Base-by-base conservation (phyloP, 192 early-diverging fungal species). In the Coemansia sp. region DNA sequence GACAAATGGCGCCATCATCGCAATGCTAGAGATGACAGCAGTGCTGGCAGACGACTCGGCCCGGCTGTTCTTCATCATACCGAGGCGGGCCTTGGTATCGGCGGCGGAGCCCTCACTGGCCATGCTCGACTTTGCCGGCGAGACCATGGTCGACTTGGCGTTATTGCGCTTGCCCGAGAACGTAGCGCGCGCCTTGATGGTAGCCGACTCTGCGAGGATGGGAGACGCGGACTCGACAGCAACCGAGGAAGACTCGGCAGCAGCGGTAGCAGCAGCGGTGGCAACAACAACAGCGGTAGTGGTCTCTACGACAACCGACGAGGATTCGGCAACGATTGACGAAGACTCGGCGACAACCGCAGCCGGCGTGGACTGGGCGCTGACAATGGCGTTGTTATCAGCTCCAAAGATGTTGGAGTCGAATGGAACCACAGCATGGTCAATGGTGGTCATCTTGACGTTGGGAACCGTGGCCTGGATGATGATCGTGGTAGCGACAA, bases 371-470 rank as follows among this genome's bases (percentile, higher is more conserved):
- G 34, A 17, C 11, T 69, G 20, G 27, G 31, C 60, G 6, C 39
- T 58, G 12, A 11, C 60, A 5, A 51, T 64, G 19, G 62, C 61
- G 34, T 60, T 62, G 2, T 60, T 62, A 1, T 76, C 48, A 15
- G 69, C 61, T 11, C 78, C 74, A 61, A 75, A 81, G 34, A 81
- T 56, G 55, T 72, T 76, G n/a, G 68, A 41, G 59, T 75, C 78
- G 36, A 72, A 80, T 6, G 73, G 73, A 15, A 75, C 74, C 2
- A 81, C 78, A 3, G 78, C 78, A 11, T 72, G 53, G 32, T 74
- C 78, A 6, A 81, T 61, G 15, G 78, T 81, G 17, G 73, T 81
- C 78, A 81, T 76, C 22, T 63, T 68, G 62, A 80, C 55, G 0
- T 69, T 56, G 11, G 62, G 61, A 39, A 64, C 61, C 22, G n/a